These are phyloP conservation scores for Pulicaria dysenterica DNA, from an alignment of 129 eudicot species.

Conservation along the genomic window DNA sequence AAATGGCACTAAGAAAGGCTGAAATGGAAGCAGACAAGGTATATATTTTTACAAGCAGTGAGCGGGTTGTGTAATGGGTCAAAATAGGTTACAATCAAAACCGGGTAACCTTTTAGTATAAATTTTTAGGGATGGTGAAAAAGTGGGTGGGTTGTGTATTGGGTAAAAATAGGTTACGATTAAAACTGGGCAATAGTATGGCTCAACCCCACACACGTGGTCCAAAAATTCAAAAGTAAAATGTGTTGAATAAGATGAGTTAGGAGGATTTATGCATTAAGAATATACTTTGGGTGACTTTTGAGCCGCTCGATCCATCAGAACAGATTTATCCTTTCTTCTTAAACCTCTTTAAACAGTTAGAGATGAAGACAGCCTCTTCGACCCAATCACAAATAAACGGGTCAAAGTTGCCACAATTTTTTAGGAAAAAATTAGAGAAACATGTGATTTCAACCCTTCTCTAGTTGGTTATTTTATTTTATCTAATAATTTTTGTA, in stretches of 20 bases:
- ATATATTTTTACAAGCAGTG: background rate
- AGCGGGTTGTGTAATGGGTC: no score
- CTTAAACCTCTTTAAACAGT: background rate
- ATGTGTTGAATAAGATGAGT: background rate
- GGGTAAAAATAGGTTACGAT: no score
- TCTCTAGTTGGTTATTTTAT: background rate
- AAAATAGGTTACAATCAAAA: no score
- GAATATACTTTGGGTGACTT: background rate
- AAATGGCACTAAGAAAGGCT: slow-evolving; percentile 89
- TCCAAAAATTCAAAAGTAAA: background rate
- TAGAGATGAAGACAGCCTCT: background rate
- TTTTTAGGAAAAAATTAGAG: background rate
- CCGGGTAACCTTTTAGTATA: no score
- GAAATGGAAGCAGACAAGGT: slow-evolving; percentile 98
- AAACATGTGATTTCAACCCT: background rate
- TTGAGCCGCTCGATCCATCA: background rate
- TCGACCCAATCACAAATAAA: background rate
- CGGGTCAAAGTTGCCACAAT: background rate
- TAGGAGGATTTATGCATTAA: background rate
- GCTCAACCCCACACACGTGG: no score
- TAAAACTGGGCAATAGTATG: no score
- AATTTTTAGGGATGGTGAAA: no score
- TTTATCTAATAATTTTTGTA: background rate
- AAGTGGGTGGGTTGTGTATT: no score
- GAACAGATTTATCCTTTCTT: background rate